A percentile compares a stretch with the other conserved stretches of the same genome.
phyloP scores from a whole-genome alignment of 805 yeast species.

The Hanseniaspora occidentalis region DNA sequence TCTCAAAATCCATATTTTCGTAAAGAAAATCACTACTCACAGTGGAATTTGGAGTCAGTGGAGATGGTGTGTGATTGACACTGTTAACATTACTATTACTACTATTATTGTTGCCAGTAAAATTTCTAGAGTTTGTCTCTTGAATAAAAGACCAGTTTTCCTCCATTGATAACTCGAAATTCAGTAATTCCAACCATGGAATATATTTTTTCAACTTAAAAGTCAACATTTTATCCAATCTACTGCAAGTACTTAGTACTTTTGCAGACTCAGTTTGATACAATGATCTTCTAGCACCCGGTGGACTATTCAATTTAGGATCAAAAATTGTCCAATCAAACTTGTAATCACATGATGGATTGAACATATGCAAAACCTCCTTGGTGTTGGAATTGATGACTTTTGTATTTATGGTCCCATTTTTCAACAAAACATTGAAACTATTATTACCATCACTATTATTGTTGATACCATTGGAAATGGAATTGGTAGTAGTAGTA shows the following conservation, averaged over 20 bases:
- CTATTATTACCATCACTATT: too few relatives aligned
- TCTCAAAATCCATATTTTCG: slow-evolving; percentile 37
- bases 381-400: neutral
- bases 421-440: too few relatives aligned
- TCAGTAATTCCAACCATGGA: slow-evolving; percentile 2
- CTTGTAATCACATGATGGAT: slow-evolving; percentile 1
- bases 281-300: neutral
- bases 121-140: slow-evolving; percentile 9
- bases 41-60: neutral
- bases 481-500: slow-evolving; percentile 10
- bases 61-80: neutral
- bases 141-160: slow-evolving; percentile 20
- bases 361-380: slow-evolving; percentile 4
- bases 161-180: slow-evolving; percentile 21
- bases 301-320: neutral
- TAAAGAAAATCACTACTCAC: too few relatives aligned
- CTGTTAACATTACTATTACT: too few relatives aligned
- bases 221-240: neutral
- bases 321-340: slow-evolving; percentile 6
- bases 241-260: neutral
- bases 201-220: neutral
- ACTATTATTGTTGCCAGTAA: too few relatives aligned
- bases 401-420: too few relatives aligned
- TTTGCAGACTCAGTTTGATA: neutral
- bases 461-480: slow-evolving; percentile 25